Evolutionary conservation across 140 eudicot genomes (phyloP), one percentile per base, ranked within the genome.

Genomic region (Ambrosia hybrid): DNA sequence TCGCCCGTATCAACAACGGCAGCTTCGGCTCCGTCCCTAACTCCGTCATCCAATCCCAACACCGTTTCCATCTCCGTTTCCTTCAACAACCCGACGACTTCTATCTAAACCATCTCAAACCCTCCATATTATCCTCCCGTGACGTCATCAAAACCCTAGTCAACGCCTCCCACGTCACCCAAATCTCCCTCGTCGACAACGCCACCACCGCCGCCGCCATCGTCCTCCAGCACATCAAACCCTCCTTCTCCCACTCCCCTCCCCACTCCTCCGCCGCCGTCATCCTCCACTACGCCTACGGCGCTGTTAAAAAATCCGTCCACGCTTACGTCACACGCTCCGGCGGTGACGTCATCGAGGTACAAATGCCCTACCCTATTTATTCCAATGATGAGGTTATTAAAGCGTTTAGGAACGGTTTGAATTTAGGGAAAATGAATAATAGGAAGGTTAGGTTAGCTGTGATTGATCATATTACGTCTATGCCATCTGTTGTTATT

Each of bases 291-390:
- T 87, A 90, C 70, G 98, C 97, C 17, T 93, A 87, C 61, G 96
- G 96, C 7, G 92, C 98, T 4, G 95, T 93, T 5, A 93, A 93
- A 79, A 93, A 87, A 58, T 93, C 97, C n/a, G 91, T 93, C 59
- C 77, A 89, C 73, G 98, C 95, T 14, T 89, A 90, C 79, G 85
- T 93, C 48, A 70, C 91, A 0, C 88, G 98, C 6, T 87, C 98
- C 0, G 96, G 96, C 0, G 98, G 97, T 1, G 57, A 72, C 0
- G 97, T 93, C 1, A 85, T 87, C 41, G 98, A 89, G 80, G 98
- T 90, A 0, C 78, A 78, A 11, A 73, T 93, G 36, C 97, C 98
- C 0, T 93, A 87, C 67, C 98, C 98, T 21, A 72, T 93, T 12
- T 49, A 51, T 16, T 80, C 84, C 0, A 65, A 80, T n/a, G 61